Evolutionary conservation across 371 early-diverging fungal species (phyloP), one percentile per base, ranked within the genome.

Genomic region (Apophysomyces sp.): DNA sequence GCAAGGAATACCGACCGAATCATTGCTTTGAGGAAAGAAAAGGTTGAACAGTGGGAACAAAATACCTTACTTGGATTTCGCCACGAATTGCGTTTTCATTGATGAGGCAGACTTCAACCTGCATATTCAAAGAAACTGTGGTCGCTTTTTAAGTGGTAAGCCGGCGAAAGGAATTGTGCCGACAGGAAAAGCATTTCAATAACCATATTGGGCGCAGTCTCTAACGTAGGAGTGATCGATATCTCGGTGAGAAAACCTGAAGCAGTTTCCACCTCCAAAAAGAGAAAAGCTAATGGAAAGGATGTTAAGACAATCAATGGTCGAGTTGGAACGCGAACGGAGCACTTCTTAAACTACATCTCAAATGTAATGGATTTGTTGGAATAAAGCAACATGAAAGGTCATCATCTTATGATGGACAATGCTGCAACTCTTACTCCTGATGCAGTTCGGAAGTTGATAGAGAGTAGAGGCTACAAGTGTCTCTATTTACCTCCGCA

Each of bases 91-190:
- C 53, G 58, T 58, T 31, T 63, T 63, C 29, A 5, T 63, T n/a
- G 53, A 63, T 26, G 54, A 58, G 41, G 57, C 58, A 49, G 53
- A 58, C 6, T 63, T 63, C 30, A 63, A 63, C 44, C 30, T 57
- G 21, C 58, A 57, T 56, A 51, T 29, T 44, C 63, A 52, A 51
- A 2, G 40, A 24, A 58, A 53, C 26, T 55, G 39, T 58, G 58
- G 58, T 41, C 54, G 63, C 29, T 63, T 36, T 58, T 49, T 28
- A n/a, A n/a, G n/a, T n/a, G n/a, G n/a, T n/a, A n/a, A n/a, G n/a
- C n/a, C n/a, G n/a, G n/a, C n/a, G 30, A 63, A 31, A 57, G 63
- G 58, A 13, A 63, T 4, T 12, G 41, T 40, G n/a, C 41, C 16
- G 16, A 40, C 4, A 21, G 36, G 30, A 56, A 57, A 18, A 27